Percentiles rank a stretch among this genome's conserved stretches.
Evolutionary conservation across 2,329 filamentous ascomycete genomes (phyloP).

Genomic region (Xylaria sp.): DNA sequence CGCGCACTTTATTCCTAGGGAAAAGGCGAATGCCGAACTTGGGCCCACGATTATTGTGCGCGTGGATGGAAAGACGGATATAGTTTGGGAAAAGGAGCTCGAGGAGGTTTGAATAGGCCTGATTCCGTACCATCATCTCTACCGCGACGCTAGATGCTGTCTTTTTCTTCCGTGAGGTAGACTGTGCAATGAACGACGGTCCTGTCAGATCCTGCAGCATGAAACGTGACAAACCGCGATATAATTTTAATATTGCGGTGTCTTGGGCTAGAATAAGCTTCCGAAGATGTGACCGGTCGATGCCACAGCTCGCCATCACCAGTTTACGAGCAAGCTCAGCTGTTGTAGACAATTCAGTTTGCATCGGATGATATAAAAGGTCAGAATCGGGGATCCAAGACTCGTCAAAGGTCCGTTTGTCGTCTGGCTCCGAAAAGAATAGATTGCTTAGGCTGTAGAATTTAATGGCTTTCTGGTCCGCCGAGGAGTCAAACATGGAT

Average conservation of each 20-base stretch:
- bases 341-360: conserved; percentile 43
- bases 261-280: conserved; percentile 47
- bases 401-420: conserved; percentile 16
- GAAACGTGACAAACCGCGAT: conserved; percentile 71
- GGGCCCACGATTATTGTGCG: conserved; percentile 55
- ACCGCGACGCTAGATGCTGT: conserved; percentile 48
- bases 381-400: conserved; percentile 17
- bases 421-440: conserved; percentile 51
- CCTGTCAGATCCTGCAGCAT: conserved; percentile 55
- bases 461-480: conserved; percentile 16
- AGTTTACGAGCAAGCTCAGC: conserved; percentile 51
- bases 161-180: conserved; percentile 45
- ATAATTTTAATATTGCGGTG: conserved; percentile 59
- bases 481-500: conserved; percentile 10
- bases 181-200: conserved; percentile 42
- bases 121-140: conserved; percentile 56
- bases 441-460: conserved; percentile 43
- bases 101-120: conserved; percentile 61
- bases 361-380: conserved; percentile 50
- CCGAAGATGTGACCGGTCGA: conserved; percentile 48
- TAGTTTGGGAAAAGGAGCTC: conserved; percentile 58
- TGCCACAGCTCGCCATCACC: conserved; percentile 51
- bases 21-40: conserved; percentile 56
- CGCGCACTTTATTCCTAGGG: conserved; percentile 48
- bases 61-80: conserved; percentile 61